These are phyloP conservation scores for Forsythia viridissima DNA, from an alignment of 257 asterid species.

Conservation along the genomic window DNA sequence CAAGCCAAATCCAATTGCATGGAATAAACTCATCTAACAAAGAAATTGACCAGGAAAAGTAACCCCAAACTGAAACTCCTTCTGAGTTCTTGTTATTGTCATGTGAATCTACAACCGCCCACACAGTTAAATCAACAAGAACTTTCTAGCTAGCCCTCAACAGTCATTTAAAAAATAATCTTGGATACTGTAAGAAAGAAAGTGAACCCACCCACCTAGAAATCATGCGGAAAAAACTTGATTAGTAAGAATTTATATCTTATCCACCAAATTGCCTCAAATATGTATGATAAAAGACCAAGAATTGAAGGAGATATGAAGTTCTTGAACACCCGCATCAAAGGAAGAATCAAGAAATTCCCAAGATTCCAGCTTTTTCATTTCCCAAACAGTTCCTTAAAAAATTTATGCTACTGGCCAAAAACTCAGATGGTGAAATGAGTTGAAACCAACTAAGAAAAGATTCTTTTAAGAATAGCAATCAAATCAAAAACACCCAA, in stretches of 20 bases:
- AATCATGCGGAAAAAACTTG: too few species aligned
- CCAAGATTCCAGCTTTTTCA: constrained; percentile 40
- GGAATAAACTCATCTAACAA: constrained; percentile 80
- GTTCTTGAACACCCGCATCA: constrained; percentile 26
- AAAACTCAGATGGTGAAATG: constrained; percentile 39
- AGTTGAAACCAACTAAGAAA: constrained; percentile 38
- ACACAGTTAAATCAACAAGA: constrained; percentile 2
- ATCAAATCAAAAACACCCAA: constrained; percentile 36
- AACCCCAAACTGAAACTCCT: constrained; percentile 20
- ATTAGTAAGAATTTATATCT: constrained; percentile 32
- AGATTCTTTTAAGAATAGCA: constrained; percentile 40
- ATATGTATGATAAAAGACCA: constrained; percentile 37
- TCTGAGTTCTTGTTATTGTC: constrained; percentile 1
- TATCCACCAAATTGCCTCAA: constrained; percentile 48
- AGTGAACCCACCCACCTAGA: too few species aligned
- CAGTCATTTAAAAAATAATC: too few species aligned
- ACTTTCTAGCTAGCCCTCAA: constrained; percentile 6
- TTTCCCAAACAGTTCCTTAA: constrained; percentile 28
- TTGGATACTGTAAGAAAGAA: too few species aligned
- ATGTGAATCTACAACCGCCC: constrained; percentile 16
- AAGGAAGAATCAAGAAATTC: constrained; percentile 32
- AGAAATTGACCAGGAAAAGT: constrained; percentile 22
- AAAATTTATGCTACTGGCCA: constrained; percentile 50
- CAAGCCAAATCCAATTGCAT: constrained; percentile 76
- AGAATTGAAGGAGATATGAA: constrained; percentile 33